These are phyloP conservation scores for Lophiotrema nucula DNA, from an alignment of 495 filamentous ascomycete species.

Conservation along the genomic window DNA sequence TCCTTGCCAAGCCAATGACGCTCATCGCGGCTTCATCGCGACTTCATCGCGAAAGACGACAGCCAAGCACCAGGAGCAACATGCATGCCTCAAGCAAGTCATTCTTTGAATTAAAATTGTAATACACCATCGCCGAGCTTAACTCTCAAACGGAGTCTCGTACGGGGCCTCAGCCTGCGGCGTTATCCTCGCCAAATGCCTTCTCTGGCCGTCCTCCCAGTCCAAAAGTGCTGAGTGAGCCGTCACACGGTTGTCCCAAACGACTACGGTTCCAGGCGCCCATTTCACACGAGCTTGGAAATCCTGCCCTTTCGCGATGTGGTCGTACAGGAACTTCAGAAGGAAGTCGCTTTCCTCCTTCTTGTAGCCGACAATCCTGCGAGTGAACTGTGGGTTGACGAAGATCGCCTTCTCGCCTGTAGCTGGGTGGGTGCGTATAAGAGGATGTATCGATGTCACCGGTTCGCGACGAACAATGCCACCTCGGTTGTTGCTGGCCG, in stretches of 20 bases:
- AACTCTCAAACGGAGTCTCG: slow-evolving; percentile 62
- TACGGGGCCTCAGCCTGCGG: slow-evolving; percentile 76
- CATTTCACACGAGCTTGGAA: slow-evolving; percentile 88
- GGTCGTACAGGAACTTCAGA: slow-evolving; percentile 85
- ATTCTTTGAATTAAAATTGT: no score
- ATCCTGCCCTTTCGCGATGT: slow-evolving; percentile 76
- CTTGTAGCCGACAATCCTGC: slow-evolving; percentile 70
- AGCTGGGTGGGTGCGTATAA: slow-evolving; percentile 74
- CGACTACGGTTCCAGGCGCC: slow-evolving; percentile 77
- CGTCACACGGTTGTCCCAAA: slow-evolving; percentile 87
- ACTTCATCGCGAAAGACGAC: no score
- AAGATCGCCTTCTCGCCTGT: slow-evolving; percentile 86
- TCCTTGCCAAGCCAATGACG: no score
- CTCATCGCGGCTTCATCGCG: no score
- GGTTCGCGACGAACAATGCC: slow-evolving; percentile 70
- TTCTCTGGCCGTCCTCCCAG: slow-evolving; percentile 73
- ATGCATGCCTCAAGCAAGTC: no score
- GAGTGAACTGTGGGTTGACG: slow-evolving; percentile 81
- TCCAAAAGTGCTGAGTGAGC: slow-evolving; percentile 75
- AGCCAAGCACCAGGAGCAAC: no score
- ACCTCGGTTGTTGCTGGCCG: slow-evolving; percentile 53
- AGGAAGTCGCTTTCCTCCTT: slow-evolving; percentile 76
- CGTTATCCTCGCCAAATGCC: slow-evolving; percentile 80
- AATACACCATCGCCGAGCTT: no score
- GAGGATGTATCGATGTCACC: slow-evolving; percentile 66